Evolutionary conservation across 2,329 filamentous ascomycete genomes (phyloP), one percentile per base, ranked within the genome.

Genomic region (Paecilomyces niveus): DNA sequence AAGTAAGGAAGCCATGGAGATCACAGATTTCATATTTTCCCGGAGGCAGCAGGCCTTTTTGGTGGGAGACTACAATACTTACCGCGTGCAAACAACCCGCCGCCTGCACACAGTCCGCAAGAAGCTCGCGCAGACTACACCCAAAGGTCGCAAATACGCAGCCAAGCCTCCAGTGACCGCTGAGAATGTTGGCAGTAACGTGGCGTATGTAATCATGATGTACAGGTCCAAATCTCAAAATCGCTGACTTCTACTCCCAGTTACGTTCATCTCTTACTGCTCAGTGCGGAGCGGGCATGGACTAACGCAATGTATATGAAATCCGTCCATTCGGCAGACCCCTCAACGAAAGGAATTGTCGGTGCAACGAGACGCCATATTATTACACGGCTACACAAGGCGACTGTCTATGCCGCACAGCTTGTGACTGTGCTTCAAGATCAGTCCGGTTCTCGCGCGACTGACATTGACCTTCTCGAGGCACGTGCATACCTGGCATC

Each of bases 261-360:
- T 74, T 90, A 87, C 75, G 84, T 87, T 54, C 82, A 89, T 64
- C 81, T 97, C n/a, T 81, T 93, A 32, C 82, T 99, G 58, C 85
- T 97, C 68, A 89, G 86, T 45, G 87, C 92, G 61, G 94, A 99
- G 78, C 85, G 94, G 63, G 90, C 92, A 55, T 97, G 92, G 90
- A 93, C 94, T 39, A 88, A 96, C 74, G 93, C 92, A 59, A 95
- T 97, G 92, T 86, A 89, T 71, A 91, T 97, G 83, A 97, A 96
- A 76, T 84, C 90, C 3, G 80, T 85, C 21, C 90, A 95, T 71
- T 85, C 89, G 45, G 83, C 89, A 66, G 90, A 94, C 66, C 86
- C 87, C 61, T 79, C 81, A 39, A 77, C 81, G 56, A 89, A 90
- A 73, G 88, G 87, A 54, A 89, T 96, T 63, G 84, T 87, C 29